Evolutionary conservation across 768 basidiomycete species (phyloP).

Genomic region (Phallus indusiatus): DNA sequence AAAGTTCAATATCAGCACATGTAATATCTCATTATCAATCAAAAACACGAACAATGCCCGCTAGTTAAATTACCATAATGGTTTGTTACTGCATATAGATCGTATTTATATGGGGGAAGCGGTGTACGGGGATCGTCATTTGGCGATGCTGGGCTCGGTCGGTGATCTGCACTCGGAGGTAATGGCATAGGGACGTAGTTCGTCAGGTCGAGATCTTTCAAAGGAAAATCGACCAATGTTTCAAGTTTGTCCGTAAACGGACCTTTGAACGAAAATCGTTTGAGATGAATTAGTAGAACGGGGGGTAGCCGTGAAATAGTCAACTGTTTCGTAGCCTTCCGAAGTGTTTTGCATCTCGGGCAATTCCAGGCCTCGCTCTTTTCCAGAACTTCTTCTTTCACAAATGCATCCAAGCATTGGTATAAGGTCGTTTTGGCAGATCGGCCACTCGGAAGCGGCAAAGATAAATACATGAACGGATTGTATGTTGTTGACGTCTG

Average conservation of each 20-base stretch:
- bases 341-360: conserved; percentile 83
- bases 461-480: conserved; percentile 86
- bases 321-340: conserved; percentile 77
- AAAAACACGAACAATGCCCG: conserved; percentile 68
- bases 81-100: conserved; percentile 92
- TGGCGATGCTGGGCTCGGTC: conserved; percentile 34
- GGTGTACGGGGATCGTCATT: conserved; percentile 71
- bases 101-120: conserved; percentile 85
- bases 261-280: conserved; percentile 85
- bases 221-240: conserved; percentile 87
- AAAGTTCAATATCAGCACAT: conserved; percentile 4
- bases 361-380: conserved; percentile 97
- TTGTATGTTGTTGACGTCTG: conserved; percentile 98
- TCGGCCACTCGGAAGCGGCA: conserved; percentile 72
- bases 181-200: conserved; percentile 81
- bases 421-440: conserved; percentile 57
- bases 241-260: conserved; percentile 95
- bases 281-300: conserved; percentile 84
- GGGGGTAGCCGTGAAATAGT: conserved; percentile 90
- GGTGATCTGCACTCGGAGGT: conserved; percentile 50
- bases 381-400: conserved; percentile 83
- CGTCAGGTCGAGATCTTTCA: conserved; percentile 49
- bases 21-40: neutral
- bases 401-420: conserved; percentile 82
- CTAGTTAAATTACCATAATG: conserved; percentile 91